Evolutionary conservation across 179 eudicot genomes (phyloP).

Genomic region (Dionaea muscipula): DNA sequence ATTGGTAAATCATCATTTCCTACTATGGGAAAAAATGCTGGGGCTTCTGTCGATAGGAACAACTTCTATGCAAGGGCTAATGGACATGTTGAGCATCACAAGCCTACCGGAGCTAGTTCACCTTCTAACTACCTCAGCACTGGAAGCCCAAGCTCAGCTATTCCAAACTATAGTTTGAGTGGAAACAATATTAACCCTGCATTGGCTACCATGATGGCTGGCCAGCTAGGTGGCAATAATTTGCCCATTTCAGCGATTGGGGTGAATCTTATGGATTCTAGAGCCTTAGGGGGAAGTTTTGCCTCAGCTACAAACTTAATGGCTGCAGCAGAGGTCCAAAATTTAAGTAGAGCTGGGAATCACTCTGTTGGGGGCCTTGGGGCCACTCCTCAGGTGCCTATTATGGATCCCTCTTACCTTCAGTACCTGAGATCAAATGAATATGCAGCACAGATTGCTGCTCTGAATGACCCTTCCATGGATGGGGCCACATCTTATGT

Average conservation of each 20-base stretch:
- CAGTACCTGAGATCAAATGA: slow-evolving; percentile 30
- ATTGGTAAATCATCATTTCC: slow-evolving; percentile 25
- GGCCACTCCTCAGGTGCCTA: slow-evolving; percentile 19
- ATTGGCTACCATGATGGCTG: slow-evolving; percentile 53
- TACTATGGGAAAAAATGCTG: slow-evolving; percentile 20
- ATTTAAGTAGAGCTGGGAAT: slow-evolving; percentile 23
- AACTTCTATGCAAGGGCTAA: slow-evolving; percentile 27
- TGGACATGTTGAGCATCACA: slow-evolving; percentile 41
- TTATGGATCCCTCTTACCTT: slow-evolving; percentile 30
- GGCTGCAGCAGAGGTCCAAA: slow-evolving; percentile 32
- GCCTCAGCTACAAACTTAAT: slow-evolving; percentile 27
- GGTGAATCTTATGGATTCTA: slow-evolving; percentile 26
- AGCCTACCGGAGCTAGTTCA: slow-evolving; percentile 40
- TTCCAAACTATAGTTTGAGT: slow-evolving; percentile 53
- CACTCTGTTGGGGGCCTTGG: slow-evolving; percentile 18
- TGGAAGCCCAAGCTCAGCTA: slow-evolving; percentile 45
- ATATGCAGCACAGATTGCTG: slow-evolving; percentile 29
- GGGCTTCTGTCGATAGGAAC: slow-evolving; percentile 21
- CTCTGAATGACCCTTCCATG: slow-evolving; percentile 26
- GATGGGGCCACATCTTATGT: slow-evolving; percentile 30
- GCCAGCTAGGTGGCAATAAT: slow-evolving; percentile 45
- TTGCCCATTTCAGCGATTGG: slow-evolving; percentile 41
- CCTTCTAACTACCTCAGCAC: slow-evolving; percentile 38
- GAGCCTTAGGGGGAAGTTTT: slow-evolving; percentile 24
- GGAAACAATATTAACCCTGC: slow-evolving; percentile 62